Percentiles rank a stretch among this genome's conserved stretches.
phyloP scores from a whole-genome alignment of 495 filamentous ascomycete genomes.

The Hyphodiscus hymeniophilus region DNA sequence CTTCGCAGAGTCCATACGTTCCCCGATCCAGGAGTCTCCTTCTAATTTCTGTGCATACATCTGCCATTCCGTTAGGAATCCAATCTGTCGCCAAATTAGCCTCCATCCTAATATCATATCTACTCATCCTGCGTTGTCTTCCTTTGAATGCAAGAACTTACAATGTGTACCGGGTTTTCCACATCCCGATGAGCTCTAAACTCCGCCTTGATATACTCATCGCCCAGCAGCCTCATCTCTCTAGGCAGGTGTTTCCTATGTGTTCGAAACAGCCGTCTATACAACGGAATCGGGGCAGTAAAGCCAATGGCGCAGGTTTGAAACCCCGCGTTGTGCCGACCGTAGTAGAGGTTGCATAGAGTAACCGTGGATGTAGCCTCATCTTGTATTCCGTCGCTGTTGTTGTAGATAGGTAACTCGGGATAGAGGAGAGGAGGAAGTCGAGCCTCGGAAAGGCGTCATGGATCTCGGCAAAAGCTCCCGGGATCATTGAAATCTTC shows the following conservation, averaged over 20 bases:
- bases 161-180: conserved; percentile 89
- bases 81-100: conserved; percentile 49
- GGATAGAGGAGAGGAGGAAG: background rate
- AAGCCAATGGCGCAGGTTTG: conserved; percentile 55
- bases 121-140: conserved; percentile 12
- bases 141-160: conserved; percentile 28
- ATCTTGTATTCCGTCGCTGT: conserved; percentile 3
- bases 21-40: conserved; percentile 72
- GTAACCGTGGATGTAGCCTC: conserved; percentile 8
- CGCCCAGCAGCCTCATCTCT: conserved; percentile 75
- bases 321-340: conserved; percentile 13
- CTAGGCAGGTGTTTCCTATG: conserved; percentile 69
- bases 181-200: conserved; percentile 73
- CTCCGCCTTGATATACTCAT: conserved; percentile 85
- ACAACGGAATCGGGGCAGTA: conserved; percentile 90
- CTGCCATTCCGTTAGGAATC: conserved; percentile 96
- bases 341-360: conserved; percentile 13
- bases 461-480: conserved; percentile 1
- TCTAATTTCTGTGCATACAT: conserved; percentile 86
- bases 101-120: background rate
- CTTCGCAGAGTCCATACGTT: conserved; percentile 67
- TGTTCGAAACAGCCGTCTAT: conserved; percentile 75
- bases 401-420: background rate
- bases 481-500: background rate
- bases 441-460: background rate